Base-by-base conservation (phyloP, 805 yeast species). In the Debaryomyces castellii region DNA sequence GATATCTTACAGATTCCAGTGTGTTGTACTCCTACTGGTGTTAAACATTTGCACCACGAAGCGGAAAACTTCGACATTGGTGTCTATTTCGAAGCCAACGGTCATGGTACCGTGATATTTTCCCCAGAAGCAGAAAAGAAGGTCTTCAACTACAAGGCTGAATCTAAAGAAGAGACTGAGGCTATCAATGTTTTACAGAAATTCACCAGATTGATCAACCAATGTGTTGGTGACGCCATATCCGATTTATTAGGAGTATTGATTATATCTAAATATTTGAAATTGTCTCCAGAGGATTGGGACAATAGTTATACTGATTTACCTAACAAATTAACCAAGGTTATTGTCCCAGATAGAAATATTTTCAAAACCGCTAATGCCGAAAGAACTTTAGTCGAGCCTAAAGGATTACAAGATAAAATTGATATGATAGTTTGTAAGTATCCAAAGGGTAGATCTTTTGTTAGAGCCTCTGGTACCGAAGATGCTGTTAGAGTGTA, bases 191-290 rank as follows among this genome's bases (percentile, higher is more conserved):
- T 85, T 1, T 70, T 94, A 50, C 67, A 74, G 47, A 71, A 80
- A 12, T 76, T 92, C 47, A 78, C 86, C 25, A 77, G 81, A 46
- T 71, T 94, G 51, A 89, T 94, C 62, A 94, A 94, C 65, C 98
- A 94, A 65, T 86, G 98, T 1, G 98, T 94, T n/a, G 99, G 99
- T 24, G 99, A 94, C 64, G 96, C 99, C 9, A 85, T 94, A 42
- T 82, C 96, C n/a, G 99, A 94, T 63, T 71, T 94, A 64, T 68
- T 94, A 47, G 81, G 87, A 4, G 91, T 94, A 1, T 66, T 91
- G 44, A 76, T 83, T 1, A 82, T 90, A 7, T 64, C 85, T 33
- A 63, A 77, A 5, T 75, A 78, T 51, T 73, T 86, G 54, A 59
- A 75, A 7, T 71, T 85, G 70, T 58, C 78, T 2, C 88, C 96